A percentile compares a stretch with the other conserved stretches of the same genome.
Conservation (phyloP, 306 rosid species). For the Rosa multiflora region DNA sequence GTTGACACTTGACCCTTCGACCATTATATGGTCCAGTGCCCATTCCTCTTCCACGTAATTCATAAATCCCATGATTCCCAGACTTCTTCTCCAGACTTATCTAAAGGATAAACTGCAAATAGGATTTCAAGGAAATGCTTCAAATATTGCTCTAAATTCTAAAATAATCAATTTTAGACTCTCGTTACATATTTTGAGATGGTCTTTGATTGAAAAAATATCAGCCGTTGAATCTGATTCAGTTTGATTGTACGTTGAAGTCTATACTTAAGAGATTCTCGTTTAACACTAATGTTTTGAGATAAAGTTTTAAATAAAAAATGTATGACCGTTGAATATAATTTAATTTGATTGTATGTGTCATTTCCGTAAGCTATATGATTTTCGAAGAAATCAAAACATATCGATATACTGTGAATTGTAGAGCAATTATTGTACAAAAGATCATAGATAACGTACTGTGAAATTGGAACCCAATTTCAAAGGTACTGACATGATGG, state of each 20-base stretch:
- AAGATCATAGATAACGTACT: not conserved
- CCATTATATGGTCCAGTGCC: slow-evolving; percentile 20
- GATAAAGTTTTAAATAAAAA: not conserved
- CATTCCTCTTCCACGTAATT: slow-evolving; percentile 19
- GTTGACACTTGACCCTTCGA: slow-evolving; percentile 21
- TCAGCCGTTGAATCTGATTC: not conserved
- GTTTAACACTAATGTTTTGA: not conserved
- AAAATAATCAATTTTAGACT: not conserved
- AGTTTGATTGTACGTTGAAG: not conserved
- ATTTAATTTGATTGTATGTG: not conserved
- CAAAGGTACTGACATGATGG: slow-evolving; percentile 24
- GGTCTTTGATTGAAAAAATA: not conserved
- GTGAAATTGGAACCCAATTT: slow-evolving; percentile 12
- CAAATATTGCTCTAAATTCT: no score
- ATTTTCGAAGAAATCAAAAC: not conserved
- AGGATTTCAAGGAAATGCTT: not conserved
- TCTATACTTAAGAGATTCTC: not conserved
- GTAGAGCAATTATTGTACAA: slow-evolving; percentile 23
- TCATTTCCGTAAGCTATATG: not conserved
- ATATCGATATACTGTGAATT: not conserved
- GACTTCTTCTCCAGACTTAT: not conserved
- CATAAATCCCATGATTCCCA: not conserved
- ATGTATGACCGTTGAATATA: not conserved
- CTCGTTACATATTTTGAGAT: not conserved
- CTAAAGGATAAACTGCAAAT: not conserved